These are phyloP conservation scores for Aureobasidium melanogenum DNA, from an alignment of 2,329 filamentous ascomycete species.

Conservation along the genomic window DNA sequence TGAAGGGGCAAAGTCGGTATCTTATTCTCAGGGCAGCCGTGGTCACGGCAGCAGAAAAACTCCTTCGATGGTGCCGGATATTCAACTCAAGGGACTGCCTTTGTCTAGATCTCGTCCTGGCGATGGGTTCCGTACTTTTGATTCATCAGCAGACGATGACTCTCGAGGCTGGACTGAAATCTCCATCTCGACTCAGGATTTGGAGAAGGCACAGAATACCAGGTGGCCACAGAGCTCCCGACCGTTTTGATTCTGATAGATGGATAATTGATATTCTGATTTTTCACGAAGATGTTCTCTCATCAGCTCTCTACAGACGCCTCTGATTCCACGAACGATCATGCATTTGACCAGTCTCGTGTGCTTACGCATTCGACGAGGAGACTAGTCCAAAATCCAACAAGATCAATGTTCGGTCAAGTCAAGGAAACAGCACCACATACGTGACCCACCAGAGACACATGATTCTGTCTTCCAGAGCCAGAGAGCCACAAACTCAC, in stretches of 20 bases:
- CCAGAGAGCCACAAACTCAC: no score
- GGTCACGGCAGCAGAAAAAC: neutral
- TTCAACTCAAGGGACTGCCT: neutral
- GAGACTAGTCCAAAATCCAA: no score
- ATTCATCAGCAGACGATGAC: neutral
- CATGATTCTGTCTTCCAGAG: no score
- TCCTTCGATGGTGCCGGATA: neutral
- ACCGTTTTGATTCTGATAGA: neutral
- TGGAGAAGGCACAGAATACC: neutral
- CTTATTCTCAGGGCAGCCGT: neutral
- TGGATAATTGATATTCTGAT: no score
- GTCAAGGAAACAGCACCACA: no score
- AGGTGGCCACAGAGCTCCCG: neutral
- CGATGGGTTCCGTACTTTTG: neutral
- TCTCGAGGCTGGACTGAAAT: neutral
- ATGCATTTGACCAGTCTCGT: no score
- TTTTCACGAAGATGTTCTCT: no score
- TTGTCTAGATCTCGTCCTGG: neutral
- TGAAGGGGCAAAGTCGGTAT: neutral
- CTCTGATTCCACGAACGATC: no score
- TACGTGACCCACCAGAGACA: no score
- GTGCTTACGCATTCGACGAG: no score
- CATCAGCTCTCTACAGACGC: no score
- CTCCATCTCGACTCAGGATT: neutral
- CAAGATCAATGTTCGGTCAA: no score